These are phyloP conservation scores for Fomitopsis palustris DNA, from an alignment of 1,284 basidiomycete genomes.

Conservation along the genomic window DNA sequence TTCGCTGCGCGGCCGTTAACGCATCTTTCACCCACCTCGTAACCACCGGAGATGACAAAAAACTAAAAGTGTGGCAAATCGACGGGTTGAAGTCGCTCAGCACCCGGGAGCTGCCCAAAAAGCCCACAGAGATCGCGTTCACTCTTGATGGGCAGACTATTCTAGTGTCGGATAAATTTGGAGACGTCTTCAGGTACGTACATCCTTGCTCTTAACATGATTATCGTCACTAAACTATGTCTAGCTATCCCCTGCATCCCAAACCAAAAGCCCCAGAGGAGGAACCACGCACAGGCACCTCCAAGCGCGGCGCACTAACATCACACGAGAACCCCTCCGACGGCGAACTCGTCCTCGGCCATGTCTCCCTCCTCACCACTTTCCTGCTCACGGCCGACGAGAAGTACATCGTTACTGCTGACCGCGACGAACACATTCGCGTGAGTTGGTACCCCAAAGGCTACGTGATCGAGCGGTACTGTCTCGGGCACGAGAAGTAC, in stretches of 20 bases:
- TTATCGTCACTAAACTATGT: no score
- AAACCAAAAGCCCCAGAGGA: constrained; percentile 4
- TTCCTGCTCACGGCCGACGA: constrained; percentile 68
- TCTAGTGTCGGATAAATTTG: constrained; percentile 82
- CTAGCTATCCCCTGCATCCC: constrained; percentile 47
- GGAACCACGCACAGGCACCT: constrained; percentile 6
- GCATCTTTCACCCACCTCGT: constrained; percentile 47
- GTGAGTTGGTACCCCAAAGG: constrained; percentile 88
- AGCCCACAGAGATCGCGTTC: constrained; percentile 63
- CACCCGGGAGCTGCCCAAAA: constrained; percentile 72
- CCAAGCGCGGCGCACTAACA: constrained; percentile 39
- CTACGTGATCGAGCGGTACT: constrained; percentile 80
- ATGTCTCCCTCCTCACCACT: constrained; percentile 79
- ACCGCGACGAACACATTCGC: constrained; percentile 91
- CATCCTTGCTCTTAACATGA: constrained; percentile 12
- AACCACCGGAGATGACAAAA: constrained; percentile 78
- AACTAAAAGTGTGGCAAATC: constrained; percentile 70
- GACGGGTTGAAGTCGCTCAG: constrained; percentile 52
- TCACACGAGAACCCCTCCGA: constrained; percentile 73
- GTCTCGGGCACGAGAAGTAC: constrained; percentile 81
- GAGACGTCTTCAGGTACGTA: constrained; percentile 73
- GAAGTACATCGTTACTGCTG: constrained; percentile 78
- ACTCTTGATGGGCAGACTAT: constrained; percentile 56
- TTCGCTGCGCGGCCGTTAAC: constrained; percentile 61
- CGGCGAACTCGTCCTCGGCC: constrained; percentile 78